These are phyloP conservation scores for Nitzschia sp. DNA, from an alignment of 108 stramenopile species.

Conservation along the genomic window DNA sequence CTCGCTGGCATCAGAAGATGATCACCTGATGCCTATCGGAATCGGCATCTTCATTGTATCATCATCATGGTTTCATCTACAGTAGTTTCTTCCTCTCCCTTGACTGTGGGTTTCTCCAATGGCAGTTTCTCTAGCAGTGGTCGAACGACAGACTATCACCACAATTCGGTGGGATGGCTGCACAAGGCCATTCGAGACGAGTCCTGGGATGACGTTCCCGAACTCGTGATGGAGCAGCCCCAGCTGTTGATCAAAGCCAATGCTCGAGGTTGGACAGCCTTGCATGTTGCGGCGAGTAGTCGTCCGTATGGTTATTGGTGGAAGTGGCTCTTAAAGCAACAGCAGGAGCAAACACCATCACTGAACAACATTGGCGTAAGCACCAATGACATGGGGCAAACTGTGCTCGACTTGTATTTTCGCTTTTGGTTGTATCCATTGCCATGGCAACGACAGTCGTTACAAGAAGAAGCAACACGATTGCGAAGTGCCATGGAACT, in stretches of 20 bases:
- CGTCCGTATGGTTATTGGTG: slow-evolving; percentile 3
- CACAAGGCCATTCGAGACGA: slow-evolving; percentile 18
- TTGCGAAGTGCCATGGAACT: not conserved
- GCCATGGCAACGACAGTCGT: slow-evolving; percentile 20
- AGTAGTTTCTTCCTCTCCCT: not conserved
- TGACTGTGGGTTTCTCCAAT: slow-evolving; percentile 1
- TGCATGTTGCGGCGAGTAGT: slow-evolving; percentile 26
- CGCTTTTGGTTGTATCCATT: slow-evolving; percentile 12
- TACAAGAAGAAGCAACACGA: not conserved
- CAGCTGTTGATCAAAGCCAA: slow-evolving; percentile 1
- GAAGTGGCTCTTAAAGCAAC: slow-evolving; percentile 5
- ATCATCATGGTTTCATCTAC: not conserved
- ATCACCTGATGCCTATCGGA: too few relatives aligned
- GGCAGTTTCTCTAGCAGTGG: not conserved
- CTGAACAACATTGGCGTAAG: not conserved
- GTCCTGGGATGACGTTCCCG: slow-evolving; percentile 3
- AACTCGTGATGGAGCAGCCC: not conserved
- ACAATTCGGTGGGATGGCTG: slow-evolving; percentile 1
- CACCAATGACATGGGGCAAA: slow-evolving; percentile 23
- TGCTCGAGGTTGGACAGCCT: slow-evolving; percentile 20
- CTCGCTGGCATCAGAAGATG: too few relatives aligned
- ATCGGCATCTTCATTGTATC: not conserved
- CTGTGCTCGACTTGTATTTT: slow-evolving; percentile 28
- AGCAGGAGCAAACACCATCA: slow-evolving; percentile 3
- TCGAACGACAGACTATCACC: slow-evolving; percentile 5